Evolutionary conservation across 2,329 filamentous ascomycete species (phyloP), one percentile per base, ranked within the genome.

Genomic region (Chaetomium strumarium): DNA sequence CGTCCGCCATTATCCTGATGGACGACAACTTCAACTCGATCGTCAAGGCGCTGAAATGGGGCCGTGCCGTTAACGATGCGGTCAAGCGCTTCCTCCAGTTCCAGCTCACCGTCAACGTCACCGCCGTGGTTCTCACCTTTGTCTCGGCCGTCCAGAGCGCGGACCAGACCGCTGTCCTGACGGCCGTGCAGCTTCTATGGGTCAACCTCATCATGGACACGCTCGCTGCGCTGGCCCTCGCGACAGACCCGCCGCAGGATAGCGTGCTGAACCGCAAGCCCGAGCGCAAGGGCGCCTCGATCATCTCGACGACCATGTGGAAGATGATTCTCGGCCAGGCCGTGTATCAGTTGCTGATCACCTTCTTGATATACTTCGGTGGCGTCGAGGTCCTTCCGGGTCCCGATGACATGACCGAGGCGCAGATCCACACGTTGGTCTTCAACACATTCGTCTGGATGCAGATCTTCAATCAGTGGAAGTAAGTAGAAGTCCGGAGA

Each of bases 391-490:
- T 70, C 10, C 64, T 64, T 38, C 72, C 72, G 30, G 61, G 65
- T 0, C 67, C 70, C 3, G 70, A 76, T 33, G 66, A 78, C 34
- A 62, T 64, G 14, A 48, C 41, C 3, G 60, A 62, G 29, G 69
- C 66, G 1, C 76, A 87, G 62, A 76, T 95, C 55, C 75, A 83
- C 51, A 95, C 90, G 2, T 78, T 97, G 44, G 88, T 97, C 8
- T 97, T 97, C 79, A 97, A 97, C 74, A 93, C 90, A 0, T 97
- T 97, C 66, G 92, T 96, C 49, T 97, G 92, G 92, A 96, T 97
- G 91, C 92, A 97, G 64, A 95, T 97, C 62, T 97, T 97, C 75
- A 97, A 97, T 71, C 87, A 95, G 66, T 88, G 95, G 80, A 97
- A 97, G 81, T 84, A 77, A 80, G 81, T 82, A 33, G 3, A 49